These are phyloP conservation scores for Trametes punicea DNA, from an alignment of 768 basidiomycete species.

Conservation along the genomic window DNA sequence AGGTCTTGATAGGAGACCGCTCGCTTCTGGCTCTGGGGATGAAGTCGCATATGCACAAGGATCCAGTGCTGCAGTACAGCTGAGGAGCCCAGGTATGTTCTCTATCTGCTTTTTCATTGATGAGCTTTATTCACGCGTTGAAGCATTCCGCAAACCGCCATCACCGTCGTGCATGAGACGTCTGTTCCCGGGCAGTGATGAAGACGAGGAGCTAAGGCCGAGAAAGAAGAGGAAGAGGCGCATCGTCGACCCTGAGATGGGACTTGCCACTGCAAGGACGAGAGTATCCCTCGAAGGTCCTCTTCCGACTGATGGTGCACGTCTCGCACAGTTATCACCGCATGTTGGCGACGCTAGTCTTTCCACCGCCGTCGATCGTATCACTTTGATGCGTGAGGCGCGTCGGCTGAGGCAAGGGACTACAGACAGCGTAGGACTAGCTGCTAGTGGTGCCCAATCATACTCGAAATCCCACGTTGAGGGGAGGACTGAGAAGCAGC, in stretches of 20 bases:
- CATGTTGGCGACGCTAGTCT: no score
- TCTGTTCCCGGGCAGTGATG: background rate
- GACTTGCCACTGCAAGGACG: background rate
- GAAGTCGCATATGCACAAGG: background rate
- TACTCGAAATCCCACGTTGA: background rate
- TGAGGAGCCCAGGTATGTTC: background rate
- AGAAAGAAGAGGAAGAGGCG: constrained; percentile 7
- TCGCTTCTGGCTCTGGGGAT: background rate
- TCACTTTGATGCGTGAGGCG: no score
- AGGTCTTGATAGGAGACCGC: background rate
- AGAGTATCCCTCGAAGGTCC: background rate
- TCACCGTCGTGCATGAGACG: background rate
- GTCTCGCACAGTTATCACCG: background rate
- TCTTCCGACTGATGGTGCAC: background rate
- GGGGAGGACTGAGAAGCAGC: background rate
- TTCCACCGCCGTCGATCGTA: no score
- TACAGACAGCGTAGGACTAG: background rate
- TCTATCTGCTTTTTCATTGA: no score
- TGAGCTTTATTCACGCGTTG: background rate
- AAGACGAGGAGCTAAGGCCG: background rate
- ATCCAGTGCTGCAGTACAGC: background rate
- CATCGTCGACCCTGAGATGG: constrained; percentile 3
- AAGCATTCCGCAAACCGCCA: background rate
- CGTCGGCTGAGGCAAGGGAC: constrained; percentile 1
- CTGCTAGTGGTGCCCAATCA: background rate